These are phyloP conservation scores for Trichosporon coremiiforme DNA, from an alignment of 1,284 basidiomycete species.

Conservation along the genomic window DNA sequence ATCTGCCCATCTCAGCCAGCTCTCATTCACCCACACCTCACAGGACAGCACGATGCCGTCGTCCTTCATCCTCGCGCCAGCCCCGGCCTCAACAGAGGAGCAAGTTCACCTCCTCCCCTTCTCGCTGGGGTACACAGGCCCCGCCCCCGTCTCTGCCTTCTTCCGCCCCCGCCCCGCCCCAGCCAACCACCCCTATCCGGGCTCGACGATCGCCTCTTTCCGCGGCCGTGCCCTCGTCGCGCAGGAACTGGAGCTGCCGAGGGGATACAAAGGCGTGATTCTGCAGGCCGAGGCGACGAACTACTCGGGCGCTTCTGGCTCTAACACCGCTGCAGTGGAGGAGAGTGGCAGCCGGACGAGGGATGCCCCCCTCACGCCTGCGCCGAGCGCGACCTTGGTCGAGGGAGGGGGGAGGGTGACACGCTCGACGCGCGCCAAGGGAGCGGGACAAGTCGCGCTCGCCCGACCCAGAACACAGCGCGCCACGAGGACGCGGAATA, in stretches of 20 bases:
- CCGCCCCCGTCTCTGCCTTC: conserved; percentile 33
- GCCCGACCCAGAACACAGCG: conserved; percentile 34
- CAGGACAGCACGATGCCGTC: conserved; percentile 19
- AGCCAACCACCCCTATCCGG: conserved; percentile 18
- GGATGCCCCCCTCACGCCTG: conserved; percentile 3
- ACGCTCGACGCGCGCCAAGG: conserved; percentile 29
- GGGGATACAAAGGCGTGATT: conserved; percentile 43
- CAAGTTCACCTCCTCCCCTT: conserved; percentile 50
- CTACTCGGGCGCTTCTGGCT: neutral
- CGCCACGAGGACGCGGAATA: conserved; percentile 19
- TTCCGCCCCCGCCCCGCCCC: conserved; percentile 45
- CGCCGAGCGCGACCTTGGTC: neutral
- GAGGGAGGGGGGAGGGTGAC: neutral
- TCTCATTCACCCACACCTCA: neutral
- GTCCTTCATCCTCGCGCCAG: conserved; percentile 25
- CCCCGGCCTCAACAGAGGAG: conserved; percentile 7
- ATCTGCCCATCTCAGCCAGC: neutral
- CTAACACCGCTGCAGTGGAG: neutral
- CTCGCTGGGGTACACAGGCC: conserved; percentile 36
- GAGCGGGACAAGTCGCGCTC: conserved; percentile 48
- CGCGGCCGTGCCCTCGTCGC: conserved; percentile 46
- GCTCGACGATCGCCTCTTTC: conserved; percentile 41
- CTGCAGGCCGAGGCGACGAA: conserved; percentile 26
- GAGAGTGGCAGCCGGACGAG: neutral
- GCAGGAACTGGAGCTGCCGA: conserved; percentile 41